These are phyloP conservation scores for Metschnikowia baotianmanensis DNA, from an alignment of 805 yeast species.

Conservation along the genomic window DNA sequence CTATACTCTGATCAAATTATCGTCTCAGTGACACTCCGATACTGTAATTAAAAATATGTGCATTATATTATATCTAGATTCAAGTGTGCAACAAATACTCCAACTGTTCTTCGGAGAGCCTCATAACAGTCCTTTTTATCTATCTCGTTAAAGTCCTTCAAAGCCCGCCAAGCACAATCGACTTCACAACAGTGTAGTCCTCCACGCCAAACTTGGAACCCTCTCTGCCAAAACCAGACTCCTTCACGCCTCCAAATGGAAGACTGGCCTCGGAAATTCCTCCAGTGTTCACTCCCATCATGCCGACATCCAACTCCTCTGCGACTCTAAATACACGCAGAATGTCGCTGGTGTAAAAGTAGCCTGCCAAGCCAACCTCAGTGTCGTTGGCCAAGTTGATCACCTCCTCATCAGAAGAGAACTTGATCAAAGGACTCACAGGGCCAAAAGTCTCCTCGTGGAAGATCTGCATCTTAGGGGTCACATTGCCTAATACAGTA, in stretches of 20 bases:
- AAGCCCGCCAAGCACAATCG: conserved; percentile 43
- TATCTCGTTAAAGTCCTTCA: too few species aligned
- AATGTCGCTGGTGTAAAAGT: conserved; percentile 60
- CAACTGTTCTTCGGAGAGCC: too few species aligned
- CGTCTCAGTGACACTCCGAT: too few species aligned
- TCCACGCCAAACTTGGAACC: conserved; percentile 75
- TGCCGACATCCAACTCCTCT: conserved; percentile 70
- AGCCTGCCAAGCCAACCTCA: conserved; percentile 76
- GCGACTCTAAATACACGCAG: conserved; percentile 57
- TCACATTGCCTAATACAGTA: conserved; percentile 63
- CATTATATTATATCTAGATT: too few species aligned
- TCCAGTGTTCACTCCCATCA: conserved; percentile 82
- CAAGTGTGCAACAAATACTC: too few species aligned
- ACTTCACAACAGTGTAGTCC: conserved; percentile 66
- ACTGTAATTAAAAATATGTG: too few species aligned
- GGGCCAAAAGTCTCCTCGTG: conserved; percentile 85
- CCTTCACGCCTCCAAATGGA: conserved; percentile 77
- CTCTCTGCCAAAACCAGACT: conserved; percentile 80
- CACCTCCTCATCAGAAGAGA: conserved; percentile 63
- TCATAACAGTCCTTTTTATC: too few species aligned
- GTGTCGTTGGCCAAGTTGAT: conserved; percentile 60
- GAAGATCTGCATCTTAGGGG: conserved; percentile 53
- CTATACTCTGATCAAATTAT: too few species aligned
- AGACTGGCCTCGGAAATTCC: conserved; percentile 63
- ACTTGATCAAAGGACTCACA: conserved; percentile 66